A percentile compares a stretch with the other conserved stretches of the same genome.
Evolutionary conservation across 805 yeast species (phyloP).

Genomic region (Metschnikowia colocasiae): DNA sequence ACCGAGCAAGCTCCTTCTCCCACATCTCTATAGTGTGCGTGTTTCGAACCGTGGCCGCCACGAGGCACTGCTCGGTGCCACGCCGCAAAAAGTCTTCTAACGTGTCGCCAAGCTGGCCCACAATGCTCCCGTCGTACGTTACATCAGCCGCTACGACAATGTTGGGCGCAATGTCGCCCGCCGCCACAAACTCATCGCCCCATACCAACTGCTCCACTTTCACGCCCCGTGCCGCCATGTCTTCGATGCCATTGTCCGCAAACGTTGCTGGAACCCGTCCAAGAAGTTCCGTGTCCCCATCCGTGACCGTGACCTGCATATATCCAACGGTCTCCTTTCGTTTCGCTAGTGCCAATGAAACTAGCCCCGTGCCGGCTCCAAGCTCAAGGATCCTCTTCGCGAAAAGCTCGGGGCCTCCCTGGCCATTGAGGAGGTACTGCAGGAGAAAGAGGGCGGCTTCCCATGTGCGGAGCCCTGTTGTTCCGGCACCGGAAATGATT

Average conservation of each 20-base stretch:
- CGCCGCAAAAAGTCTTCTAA: constrained; percentile 36
- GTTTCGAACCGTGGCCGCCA: constrained; percentile 79
- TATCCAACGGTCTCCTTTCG: constrained; percentile 17
- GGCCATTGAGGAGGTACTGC: constrained; percentile 37
- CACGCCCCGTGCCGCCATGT: constrained; percentile 6
- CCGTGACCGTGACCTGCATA: constrained; percentile 49
- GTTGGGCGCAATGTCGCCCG: constrained; percentile 31
- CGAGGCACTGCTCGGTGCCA: constrained; percentile 33
- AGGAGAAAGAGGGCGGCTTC: constrained; percentile 77
- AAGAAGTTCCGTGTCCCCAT: constrained; percentile 60
- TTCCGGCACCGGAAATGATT: constrained; percentile 66
- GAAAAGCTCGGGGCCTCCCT: constrained; percentile 12
- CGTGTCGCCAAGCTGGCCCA: constrained; percentile 53
- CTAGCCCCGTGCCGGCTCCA: constrained; percentile 89
- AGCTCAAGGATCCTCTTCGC: constrained; percentile 55
- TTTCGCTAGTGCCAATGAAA: constrained; percentile 48
- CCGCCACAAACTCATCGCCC: constrained; percentile 45
- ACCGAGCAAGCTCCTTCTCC: constrained; percentile 22
- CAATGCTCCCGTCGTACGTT: constrained; percentile 67
- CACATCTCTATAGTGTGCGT: constrained; percentile 29
- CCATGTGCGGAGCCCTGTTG: constrained; percentile 92
- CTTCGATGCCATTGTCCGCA: constrained; percentile 36
- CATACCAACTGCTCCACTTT: constrained; percentile 43
- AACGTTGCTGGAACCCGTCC: constrained; percentile 46
- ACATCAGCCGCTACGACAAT: constrained; percentile 81